These are phyloP conservation scores for Aurantiochytrium sp. DNA, from an alignment of 108 stramenopile genomes.

Conservation along the genomic window DNA sequence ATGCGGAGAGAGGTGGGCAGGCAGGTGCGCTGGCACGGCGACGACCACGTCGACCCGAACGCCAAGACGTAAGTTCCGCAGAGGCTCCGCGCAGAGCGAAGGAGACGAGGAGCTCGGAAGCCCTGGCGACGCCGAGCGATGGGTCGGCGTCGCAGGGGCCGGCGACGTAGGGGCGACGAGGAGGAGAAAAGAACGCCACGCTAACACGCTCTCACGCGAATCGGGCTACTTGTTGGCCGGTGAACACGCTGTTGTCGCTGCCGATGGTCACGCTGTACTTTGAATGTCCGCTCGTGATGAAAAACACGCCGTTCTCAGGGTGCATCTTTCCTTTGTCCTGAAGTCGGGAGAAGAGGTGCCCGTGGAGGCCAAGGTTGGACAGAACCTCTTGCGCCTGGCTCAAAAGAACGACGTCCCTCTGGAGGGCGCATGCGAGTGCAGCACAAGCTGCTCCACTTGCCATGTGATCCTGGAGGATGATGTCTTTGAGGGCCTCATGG, in stretches of 20 bases:
- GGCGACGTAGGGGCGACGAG: no score
- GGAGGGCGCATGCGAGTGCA: conserved; percentile 84
- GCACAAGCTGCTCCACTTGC: conserved; percentile 91
- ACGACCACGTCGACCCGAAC: conserved; percentile 15
- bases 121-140: no score
- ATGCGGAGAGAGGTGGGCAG: neutral
- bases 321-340: neutral
- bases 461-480: conserved; percentile 80
- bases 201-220: no score
- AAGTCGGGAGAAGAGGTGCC: neutral
- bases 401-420: conserved; percentile 15
- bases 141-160: no score
- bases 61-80: neutral
- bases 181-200: no score
- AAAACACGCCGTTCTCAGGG: neutral
- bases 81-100: no score
- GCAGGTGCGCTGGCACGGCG: neutral
- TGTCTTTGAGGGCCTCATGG: conserved; percentile 60
- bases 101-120: no score
- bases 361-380: conserved; percentile 16
- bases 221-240: no score
- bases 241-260: no score
- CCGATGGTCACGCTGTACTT: no score
- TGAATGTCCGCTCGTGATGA: neutral
- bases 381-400: conserved; percentile 13